Percentiles rank a stretch among this genome's conserved stretches.
Evolutionary conservation across 2,329 filamentous ascomycete species (phyloP).

Genomic region (Cryoendolithus antarcticus): DNA sequence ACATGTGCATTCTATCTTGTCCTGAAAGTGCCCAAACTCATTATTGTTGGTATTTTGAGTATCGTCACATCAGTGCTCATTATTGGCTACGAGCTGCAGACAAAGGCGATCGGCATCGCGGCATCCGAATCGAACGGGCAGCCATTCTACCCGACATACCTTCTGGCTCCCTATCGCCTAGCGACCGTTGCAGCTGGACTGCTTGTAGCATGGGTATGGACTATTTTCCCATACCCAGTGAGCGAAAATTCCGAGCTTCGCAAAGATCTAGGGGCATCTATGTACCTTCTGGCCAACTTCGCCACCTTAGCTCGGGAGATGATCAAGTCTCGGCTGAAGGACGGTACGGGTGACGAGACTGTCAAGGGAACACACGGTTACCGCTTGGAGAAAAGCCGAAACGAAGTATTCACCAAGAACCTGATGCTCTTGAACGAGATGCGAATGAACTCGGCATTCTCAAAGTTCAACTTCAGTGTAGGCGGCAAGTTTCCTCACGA

Average conservation of each 20-base stretch:
- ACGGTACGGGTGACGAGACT: constrained; percentile 40
- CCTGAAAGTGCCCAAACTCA: constrained; percentile 53
- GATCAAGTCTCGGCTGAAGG: constrained; percentile 46
- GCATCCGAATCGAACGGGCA: constrained; percentile 50
- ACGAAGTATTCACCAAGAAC: constrained; percentile 55
- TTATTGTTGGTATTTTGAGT: constrained; percentile 51
- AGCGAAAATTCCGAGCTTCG: constrained; percentile 59
- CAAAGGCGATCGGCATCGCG: constrained; percentile 48
- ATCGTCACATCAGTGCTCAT: constrained; percentile 43
- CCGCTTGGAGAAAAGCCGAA: constrained; percentile 43
- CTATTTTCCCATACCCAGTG: constrained; percentile 60
- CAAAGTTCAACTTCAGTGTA: constrained; percentile 56
- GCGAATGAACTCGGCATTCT: constrained; percentile 50
- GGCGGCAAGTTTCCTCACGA: constrained; percentile 58
- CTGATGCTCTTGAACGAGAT: constrained; percentile 52
- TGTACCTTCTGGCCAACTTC: constrained; percentile 64
- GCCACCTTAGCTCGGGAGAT: constrained; percentile 60
- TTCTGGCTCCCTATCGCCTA: constrained; percentile 58
- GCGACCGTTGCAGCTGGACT: constrained; percentile 55
- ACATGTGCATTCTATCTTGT: constrained; percentile 57
- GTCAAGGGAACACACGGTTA: constrained; percentile 40
- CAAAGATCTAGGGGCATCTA: constrained; percentile 52
- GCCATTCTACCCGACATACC: constrained; percentile 54
- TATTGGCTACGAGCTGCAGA: constrained; percentile 50
- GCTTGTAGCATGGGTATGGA: constrained; percentile 63